Base-by-base conservation (phyloP, 495 filamentous ascomycete species). In the Aspergillus affinis region DNA sequence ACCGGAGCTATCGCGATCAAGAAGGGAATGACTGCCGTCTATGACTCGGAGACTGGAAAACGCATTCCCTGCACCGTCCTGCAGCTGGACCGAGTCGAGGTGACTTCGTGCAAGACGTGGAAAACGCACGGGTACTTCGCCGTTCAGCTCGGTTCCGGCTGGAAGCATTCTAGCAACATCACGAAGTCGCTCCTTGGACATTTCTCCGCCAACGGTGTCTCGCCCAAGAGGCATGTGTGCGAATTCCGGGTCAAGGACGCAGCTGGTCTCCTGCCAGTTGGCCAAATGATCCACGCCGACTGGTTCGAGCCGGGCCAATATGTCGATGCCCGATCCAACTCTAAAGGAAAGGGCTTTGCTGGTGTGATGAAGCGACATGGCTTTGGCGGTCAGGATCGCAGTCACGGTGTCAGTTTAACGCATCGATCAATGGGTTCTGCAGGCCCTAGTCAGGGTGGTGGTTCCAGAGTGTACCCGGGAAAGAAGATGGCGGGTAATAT, bases 401-500 rank as follows among this genome's bases (percentile, higher is more conserved):
- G 88, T 66, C 94, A 98, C 78, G 94, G 94, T 83, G 91, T 92
- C 65, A 97, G 93, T 66, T 83, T 90, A 75, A 91, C 88, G 51
- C 94, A 98, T 79, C 83, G 94, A 67, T 86, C 89, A 3, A 88
- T 97, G 80, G 94, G 94, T 79, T 92, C 90, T 5, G 78, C 84
- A 13, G 94, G 94, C 63, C 90, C 87, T 44, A 87, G 87, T 66
- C 94, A 98, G 73, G 94, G 94, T 63, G 86, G 90, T 71, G 94
- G 94, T 72, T 94, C 90, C 48, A 81, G 94, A 65, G 94, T 98
- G 47, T 84, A 88, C 59, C 94, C 94, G 0, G 94, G 94, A 53
- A 98, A 98, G 86, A 91, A 90, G 75, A 98, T 98, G 94, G 85
- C 94, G 20, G 94, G 94, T 58, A 84, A 90, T 48, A 97, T 98